Conservation (phyloP, 31 red algal genomes). For the Porphyra umbilicalis region DNA sequence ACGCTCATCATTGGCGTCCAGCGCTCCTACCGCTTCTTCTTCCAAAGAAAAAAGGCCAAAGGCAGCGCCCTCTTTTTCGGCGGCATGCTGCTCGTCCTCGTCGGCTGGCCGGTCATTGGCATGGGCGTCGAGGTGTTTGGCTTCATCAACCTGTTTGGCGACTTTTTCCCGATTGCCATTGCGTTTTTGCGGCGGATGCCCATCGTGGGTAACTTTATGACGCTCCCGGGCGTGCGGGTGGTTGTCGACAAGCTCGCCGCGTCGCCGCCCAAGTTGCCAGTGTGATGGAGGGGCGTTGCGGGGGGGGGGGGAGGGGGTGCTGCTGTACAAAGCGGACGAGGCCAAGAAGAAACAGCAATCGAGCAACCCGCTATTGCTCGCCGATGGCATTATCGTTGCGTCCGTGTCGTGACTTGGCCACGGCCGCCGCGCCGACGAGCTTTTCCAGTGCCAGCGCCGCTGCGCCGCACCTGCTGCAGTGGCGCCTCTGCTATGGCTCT, state of each 20-base stretch:
- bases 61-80: slow-evolving; percentile 79
- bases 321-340: background rate
- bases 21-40: slow-evolving; percentile 90
- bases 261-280: background rate
- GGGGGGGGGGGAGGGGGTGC: background rate
- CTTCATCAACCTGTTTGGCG: slow-evolving; percentile 85
- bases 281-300: no score
- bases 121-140: slow-evolving; percentile 68
- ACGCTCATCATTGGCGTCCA: slow-evolving; percentile 83
- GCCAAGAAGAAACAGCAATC: background rate
- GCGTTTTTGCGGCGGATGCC: slow-evolving; percentile 60
- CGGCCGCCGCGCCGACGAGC: no score
- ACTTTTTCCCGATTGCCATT: slow-evolving; percentile 90
- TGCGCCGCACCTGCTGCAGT: no score
- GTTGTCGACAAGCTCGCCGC: background rate
- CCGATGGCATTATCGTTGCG: no score
- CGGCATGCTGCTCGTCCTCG: slow-evolving; percentile 79
- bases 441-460: no score
- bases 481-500: no score
- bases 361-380: no score
- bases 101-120: slow-evolving; percentile 65
- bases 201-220: slow-evolving; percentile 65
- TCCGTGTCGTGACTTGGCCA: no score
- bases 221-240: slow-evolving; percentile 32
- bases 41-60: slow-evolving; percentile 62